Base-by-base conservation (phyloP, 164 flowering plant species). In the Nelumbo lutea region DNA sequence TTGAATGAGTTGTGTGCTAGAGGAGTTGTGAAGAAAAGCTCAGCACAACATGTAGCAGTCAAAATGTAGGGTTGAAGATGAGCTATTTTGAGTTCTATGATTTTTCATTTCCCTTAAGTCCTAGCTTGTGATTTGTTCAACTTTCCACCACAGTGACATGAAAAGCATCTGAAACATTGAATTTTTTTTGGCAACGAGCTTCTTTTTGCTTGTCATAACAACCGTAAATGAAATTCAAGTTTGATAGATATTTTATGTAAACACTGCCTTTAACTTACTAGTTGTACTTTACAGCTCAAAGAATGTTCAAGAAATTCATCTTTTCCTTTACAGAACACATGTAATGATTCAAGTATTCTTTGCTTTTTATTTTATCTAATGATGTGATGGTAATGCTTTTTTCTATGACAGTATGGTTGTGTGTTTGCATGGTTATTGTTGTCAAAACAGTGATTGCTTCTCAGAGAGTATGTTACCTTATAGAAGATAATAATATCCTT, bases 1-100 rank as follows among this genome's bases (percentile, higher is more conserved):
- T 64, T 90, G 79, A 81, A 81, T 65, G 87, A 88, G 76, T 55
- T 94, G 70, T 87, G 93, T 77, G 61, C 78, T 42, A 83, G 81
- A 76, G 96, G 96, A 44, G 84, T 85, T 65, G 86, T 90, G 73
- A 89, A 79, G 83, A 85, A 68, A 72, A 87, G 86, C 59, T 87
- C 89, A 0, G 91, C 86, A 44, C 84, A 87, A 44, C 82, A 82
- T 68, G 79, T 90, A 68, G 87, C 76, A 3, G 81, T 84, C 68
- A 83, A 82, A 68, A 79, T 85, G 76, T 84, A 80, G 80, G 62
- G 62, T 15, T 27, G 4, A 57, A 27, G 5, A 62, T 55, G 46
- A 44, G 52, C 61, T 64, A 51, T 66, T 51, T 47, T 45, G 61
- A 27, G 45, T 51, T 70, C 61, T 67, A 62, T 66, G 60, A 15